Conservation (phyloP, 345 rosid species). For the Brassica cretica region DNA sequence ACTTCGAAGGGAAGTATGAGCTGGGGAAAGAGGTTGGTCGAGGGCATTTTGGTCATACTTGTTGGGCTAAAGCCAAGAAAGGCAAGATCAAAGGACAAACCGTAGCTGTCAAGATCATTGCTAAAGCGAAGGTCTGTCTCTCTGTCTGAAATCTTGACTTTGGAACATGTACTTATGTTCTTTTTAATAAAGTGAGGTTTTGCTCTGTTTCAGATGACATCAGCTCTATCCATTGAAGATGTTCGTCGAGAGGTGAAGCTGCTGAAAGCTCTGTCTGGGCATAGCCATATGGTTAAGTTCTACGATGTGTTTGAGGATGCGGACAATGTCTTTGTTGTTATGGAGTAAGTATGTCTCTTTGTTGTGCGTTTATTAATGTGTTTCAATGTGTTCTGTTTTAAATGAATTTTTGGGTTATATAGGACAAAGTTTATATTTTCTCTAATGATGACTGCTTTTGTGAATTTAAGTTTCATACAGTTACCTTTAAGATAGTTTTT, state of each 20-base stretch:
- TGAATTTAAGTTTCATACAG: background rate
- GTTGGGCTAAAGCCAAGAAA: conserved; percentile 83
- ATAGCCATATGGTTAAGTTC: conserved; percentile 73
- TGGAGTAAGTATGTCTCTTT: conserved; percentile 68
- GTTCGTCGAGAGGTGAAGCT: conserved; percentile 93
- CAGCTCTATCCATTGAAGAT: conserved; percentile 82
- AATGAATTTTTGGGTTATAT: background rate
- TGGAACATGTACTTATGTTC: background rate
- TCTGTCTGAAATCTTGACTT: conserved; percentile 1
- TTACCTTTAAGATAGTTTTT: background rate
- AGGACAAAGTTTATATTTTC: background rate
- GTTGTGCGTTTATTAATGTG: background rate
- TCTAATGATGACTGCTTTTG: background rate
- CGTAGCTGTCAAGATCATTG: conserved; percentile 89
- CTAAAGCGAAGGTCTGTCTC: conserved; percentile 69
- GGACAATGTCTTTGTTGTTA: conserved; percentile 73
- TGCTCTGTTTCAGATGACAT: conserved; percentile 73
- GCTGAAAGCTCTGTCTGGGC: conserved; percentile 76
- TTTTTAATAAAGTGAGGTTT: background rate
- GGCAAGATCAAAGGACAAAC: conserved; percentile 76
- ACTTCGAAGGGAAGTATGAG: conserved; percentile 73
- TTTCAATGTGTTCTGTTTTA: background rate
- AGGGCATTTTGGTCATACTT: conserved; percentile 98
- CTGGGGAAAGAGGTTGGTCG: conserved; percentile 86
- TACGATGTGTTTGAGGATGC: conserved; percentile 83